A percentile compares a stretch with the other conserved stretches of the same genome.
phyloP scores from a whole-genome alignment of 805 yeast species.

The Jamesozyma hellenica region DNA sequence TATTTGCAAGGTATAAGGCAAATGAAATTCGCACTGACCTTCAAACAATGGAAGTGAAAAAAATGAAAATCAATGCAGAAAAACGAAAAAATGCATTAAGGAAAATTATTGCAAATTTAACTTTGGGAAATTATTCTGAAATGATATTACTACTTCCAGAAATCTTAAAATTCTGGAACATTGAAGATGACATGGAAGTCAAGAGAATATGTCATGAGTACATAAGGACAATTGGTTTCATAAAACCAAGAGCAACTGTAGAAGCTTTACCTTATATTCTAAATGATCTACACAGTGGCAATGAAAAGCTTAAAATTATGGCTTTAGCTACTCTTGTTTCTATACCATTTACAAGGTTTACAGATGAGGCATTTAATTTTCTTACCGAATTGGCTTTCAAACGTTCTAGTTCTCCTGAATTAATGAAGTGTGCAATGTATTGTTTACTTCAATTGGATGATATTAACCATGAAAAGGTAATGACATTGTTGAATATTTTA shows the following conservation, averaged over 20 bases:
- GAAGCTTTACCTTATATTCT: slow-evolving; percentile 47
- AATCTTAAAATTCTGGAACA: slow-evolving; percentile 41
- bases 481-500: slow-evolving; percentile 34
- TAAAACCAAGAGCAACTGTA: slow-evolving; percentile 45
- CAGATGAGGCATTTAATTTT: slow-evolving; percentile 36
- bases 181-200: slow-evolving; percentile 55
- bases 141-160: slow-evolving; percentile 60
- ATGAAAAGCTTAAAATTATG: slow-evolving; percentile 44
- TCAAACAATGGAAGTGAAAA: slow-evolving; percentile 32
- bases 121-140: slow-evolving; percentile 65
- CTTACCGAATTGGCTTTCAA: slow-evolving; percentile 34
- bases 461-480: slow-evolving; percentile 38
- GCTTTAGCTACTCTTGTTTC: slow-evolving; percentile 57
- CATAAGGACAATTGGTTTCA: slow-evolving; percentile 48
- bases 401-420: slow-evolving; percentile 37
- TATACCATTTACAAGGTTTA: slow-evolving; percentile 44
- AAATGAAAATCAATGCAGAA: slow-evolving; percentile 28
- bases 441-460: slow-evolving; percentile 61
- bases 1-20: slow-evolving; percentile 26
- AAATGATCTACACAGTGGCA: slow-evolving; percentile 40
- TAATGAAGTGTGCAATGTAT: slow-evolving; percentile 61
- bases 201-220: slow-evolving; percentile 64
- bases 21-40: slow-evolving; percentile 28
- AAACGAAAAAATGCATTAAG: slow-evolving; percentile 44
- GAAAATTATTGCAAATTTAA: slow-evolving; percentile 72